A percentile compares a stretch with the other conserved stretches of the same genome.
Conservation (phyloP, 176 grass and related monocot species). For the Cocos nucifera region DNA sequence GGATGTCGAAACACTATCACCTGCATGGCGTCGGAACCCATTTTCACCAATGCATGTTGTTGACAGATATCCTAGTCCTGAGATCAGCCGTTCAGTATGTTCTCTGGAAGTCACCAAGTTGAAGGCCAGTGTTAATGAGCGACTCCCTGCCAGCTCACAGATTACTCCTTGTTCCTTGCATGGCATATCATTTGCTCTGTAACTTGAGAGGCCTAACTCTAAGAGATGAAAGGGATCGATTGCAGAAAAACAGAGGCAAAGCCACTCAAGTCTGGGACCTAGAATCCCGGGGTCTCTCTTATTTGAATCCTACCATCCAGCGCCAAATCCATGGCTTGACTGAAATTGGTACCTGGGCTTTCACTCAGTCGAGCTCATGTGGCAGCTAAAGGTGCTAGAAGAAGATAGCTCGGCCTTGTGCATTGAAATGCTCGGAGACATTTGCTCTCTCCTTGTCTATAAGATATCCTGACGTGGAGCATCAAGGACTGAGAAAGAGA, state of each 20-base stretch:
- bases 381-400: slow-evolving; percentile 78
- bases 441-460: slow-evolving; percentile 43
- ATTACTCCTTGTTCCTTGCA: slow-evolving; percentile 23
- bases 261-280: slow-evolving; percentile 5
- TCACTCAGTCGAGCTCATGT: slow-evolving; percentile 56
- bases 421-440: slow-evolving; percentile 72
- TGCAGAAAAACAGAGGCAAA: slow-evolving; percentile 31
- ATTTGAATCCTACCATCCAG: slow-evolving; percentile 29
- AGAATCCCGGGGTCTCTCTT: slow-evolving; percentile 42
- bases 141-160: slow-evolving; percentile 58
- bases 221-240: slow-evolving; percentile 62
- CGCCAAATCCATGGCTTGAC: slow-evolving; percentile 33
- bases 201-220: slow-evolving; percentile 36
- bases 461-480: slow-evolving; percentile 45
- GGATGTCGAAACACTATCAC: slow-evolving; percentile 12
- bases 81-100: slow-evolving; percentile 50
- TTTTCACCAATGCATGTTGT: slow-evolving; percentile 34
- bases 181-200: slow-evolving; percentile 43
- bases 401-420: slow-evolving; percentile 78
- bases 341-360: slow-evolving; percentile 32
- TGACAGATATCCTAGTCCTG: slow-evolving; percentile 30
- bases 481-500: slow-evolving; percentile 89
- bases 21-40: neutral
- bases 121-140: slow-evolving; percentile 47
- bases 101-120: slow-evolving; percentile 54